phyloP scores from a whole-genome alignment of 2,329 filamentous ascomycete genomes.

The Fusarium mangiferae region DNA sequence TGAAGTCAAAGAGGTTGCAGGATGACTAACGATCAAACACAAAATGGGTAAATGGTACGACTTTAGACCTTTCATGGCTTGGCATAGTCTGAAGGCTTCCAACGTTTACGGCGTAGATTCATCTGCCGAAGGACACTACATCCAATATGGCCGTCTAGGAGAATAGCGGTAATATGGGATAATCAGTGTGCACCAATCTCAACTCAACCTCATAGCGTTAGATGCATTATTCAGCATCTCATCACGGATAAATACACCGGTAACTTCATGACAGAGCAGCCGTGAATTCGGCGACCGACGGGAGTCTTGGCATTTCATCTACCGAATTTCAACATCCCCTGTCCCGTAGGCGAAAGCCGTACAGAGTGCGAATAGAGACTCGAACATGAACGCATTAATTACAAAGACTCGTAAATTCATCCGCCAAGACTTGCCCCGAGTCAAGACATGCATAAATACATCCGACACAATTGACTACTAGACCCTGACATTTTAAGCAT shows the following conservation, averaged over 20 bases:
- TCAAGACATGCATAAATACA: background rate
- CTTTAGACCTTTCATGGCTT: conserved; percentile 14
- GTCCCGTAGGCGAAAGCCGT: background rate
- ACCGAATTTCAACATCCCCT: background rate
- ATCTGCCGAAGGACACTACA: background rate
- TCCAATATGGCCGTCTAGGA: background rate
- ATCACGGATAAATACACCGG: conserved; percentile 23
- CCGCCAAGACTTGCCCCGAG: background rate
- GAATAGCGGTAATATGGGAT: background rate
- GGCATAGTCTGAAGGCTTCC: conserved; percentile 35
- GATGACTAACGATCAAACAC: background rate
- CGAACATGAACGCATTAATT: background rate
- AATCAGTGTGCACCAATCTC: background rate
- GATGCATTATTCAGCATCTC: conserved; percentile 19
- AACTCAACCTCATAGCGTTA: background rate
- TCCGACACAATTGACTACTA: background rate
- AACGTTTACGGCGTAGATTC: background rate
- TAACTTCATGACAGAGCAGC: conserved; percentile 21
- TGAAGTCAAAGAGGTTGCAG: background rate
- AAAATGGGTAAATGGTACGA: conserved; percentile 2
- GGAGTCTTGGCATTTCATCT: background rate
- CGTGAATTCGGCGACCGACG: background rate
- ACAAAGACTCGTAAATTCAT: background rate
- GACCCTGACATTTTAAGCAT: background rate
- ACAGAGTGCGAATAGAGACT: conserved; percentile 11